Evolutionary conservation across 2,329 filamentous ascomycete species (phyloP), one percentile per base, ranked within the genome.

Genomic region (Cladophialophora bantiana): DNA sequence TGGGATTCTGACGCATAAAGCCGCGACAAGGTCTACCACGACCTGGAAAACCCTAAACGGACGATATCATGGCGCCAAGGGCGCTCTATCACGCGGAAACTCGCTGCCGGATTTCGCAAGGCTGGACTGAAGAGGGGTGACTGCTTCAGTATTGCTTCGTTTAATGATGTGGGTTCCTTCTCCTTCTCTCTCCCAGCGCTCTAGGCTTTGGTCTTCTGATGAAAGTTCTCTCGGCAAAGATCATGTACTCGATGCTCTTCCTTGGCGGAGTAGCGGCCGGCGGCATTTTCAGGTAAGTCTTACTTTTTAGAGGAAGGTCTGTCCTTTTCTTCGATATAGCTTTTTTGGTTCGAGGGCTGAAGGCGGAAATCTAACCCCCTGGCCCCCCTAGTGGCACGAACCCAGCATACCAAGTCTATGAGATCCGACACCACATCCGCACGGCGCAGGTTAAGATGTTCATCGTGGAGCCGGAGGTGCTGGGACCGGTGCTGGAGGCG

Each of bases 81-180:
- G 20, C 58, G 58, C 20, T 55, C 26, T 12, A 71, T 82, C 7
- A 76, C 86, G 40, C 78, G 82, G 13, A 80, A 82, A 67, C 74
- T 88, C 18, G 81, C 83, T 57, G 84, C 83, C 7, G 86, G 86
- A 0, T 78, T 88, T 56, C 62, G 40, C 40, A 52, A 62, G 36
- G 42, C 55, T 38, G 66, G 66, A 15, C 54, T 68, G 4, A 62
- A 81, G 61, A 74, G 76, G 36, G 85, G 84, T 36, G 84, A 88
- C 66, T 84, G 82, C 68, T 81, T 88, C 6, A 83, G 82, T 53
- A 79, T 87, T 48, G 83, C 87, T 68, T 84, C 83, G 0, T 85
- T 86, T 75, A 88, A 88, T 75, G 45, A 69, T 42, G 45, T 50
- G 13, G 26, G 45, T n/a, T 42, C 26, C 26, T 26, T 12, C 45